Base-by-base conservation (phyloP, 192 early-diverging fungal genomes). In the Podila minutissima region DNA sequence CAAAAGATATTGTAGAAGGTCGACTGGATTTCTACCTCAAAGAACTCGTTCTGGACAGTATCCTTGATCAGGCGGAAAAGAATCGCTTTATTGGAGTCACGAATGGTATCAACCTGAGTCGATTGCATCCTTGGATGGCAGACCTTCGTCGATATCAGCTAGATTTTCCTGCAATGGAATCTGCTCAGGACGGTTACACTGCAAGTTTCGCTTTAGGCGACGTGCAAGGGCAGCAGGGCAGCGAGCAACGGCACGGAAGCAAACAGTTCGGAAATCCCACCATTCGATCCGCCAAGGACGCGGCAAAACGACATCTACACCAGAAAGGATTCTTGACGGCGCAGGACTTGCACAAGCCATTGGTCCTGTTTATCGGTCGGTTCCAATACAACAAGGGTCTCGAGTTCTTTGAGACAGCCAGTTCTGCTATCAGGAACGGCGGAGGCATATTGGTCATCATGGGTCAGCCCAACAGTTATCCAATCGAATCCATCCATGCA, bases 321-420 rank as follows among this genome's bases (percentile, higher is more conserved):
- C 72, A 66, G 22, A 74, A 83, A 9, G 79, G 74, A 3, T 29
- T 85, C 0, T 72, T 90, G 38, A 62, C 59, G 2, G 53, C 67
- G 24, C 46, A 82, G 4, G 89, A 90, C 69, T 31, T 84, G 6
- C 61, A 49, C n/a, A 62, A 82, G n/a, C 84, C 84, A 2, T 51
- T 90, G 5, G 82, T 88, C 11, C 70, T 90, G 28, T 90, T 76
- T 71, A 75, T 90, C 28, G 89, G 89, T 20, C 81, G 86, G 15
- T 88, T 90, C 69, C 84, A 90, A 66, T 88, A 87, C 67, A 90
- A 87, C 72, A 88, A 90, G 68, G 89, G 89, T 0, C 72, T 87
- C 17, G 86, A 85, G 33, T 85, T 79, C 61, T 90, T 90, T 57
- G 50, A 62, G 9, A 66, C 66, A 3, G 86, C 86, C 13, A 59